Evolutionary conservation across 1,139 yeast species (phyloP).

Genomic region (Hansenula anomala): DNA sequence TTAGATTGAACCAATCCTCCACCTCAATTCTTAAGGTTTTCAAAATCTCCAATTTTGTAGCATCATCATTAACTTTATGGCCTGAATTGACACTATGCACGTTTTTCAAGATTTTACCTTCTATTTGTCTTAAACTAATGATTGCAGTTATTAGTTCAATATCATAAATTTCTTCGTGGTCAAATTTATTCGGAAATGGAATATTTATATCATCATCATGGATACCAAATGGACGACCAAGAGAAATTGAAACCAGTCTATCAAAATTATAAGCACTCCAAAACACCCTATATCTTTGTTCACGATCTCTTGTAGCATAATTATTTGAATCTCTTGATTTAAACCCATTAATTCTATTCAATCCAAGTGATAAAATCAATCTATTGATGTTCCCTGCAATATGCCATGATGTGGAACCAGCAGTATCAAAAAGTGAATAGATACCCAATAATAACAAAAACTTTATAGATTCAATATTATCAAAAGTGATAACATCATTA

Average conservation of each 20-base stretch:
- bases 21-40: constrained; percentile 32
- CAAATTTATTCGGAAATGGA: constrained; percentile 34
- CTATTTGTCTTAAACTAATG: constrained; percentile 36
- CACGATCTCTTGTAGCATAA: constrained; percentile 5
- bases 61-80: constrained; percentile 20
- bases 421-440: constrained; percentile 40
- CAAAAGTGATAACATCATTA: constrained; percentile 30
- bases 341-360: constrained; percentile 32
- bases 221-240: constrained; percentile 41
- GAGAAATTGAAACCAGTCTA: constrained; percentile 36
- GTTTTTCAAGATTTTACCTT: constrained; percentile 35
- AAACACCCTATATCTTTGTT: constrained; percentile 34
- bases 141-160: constrained; percentile 35
- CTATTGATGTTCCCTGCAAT: constrained; percentile 42
- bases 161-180: constrained; percentile 34
- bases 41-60: constrained; percentile 27
- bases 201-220: constrained; percentile 42
- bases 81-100: constrained; percentile 38
- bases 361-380: constrained; percentile 36
- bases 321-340: constrained; percentile 19
- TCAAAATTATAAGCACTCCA: constrained; percentile 50
- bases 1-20: constrained; percentile 35
- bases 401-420: constrained; percentile 43
- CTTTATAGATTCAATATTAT: constrained; percentile 33
- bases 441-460: constrained; percentile 38